Evolutionary conservation across 192 early-diverging fungal species (phyloP).

Genomic region (Anaeromyces robustus): DNA sequence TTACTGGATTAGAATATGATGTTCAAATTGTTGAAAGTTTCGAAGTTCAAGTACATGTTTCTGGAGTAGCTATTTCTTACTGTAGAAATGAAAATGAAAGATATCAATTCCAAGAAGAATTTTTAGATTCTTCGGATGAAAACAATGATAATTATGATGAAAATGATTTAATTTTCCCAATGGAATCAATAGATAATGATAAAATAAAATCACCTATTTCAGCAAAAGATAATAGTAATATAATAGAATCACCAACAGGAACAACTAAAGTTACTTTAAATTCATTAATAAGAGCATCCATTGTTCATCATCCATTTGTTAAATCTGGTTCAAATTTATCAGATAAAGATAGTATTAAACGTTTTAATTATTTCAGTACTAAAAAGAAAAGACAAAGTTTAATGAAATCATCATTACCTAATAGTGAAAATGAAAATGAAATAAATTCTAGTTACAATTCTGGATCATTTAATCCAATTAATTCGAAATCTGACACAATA

Average conservation of each 20-base stretch:
- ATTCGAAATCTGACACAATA: neutral
- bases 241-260: no score
- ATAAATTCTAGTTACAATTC: neutral
- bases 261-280: neutral
- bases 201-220: neutral
- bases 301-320: neutral
- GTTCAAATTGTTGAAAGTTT: slow-evolving; percentile 38
- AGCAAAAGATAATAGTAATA: no score
- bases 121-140: slow-evolving; percentile 14
- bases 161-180: slow-evolving; percentile 15
- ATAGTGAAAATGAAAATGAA: neutral
- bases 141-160: slow-evolving; percentile 3
- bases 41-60: slow-evolving; percentile 45
- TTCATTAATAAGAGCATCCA: neutral
- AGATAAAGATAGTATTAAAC: neutral
- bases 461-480: no score
- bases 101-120: neutral
- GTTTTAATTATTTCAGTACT: neutral
- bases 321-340: neutral
- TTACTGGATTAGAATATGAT: slow-evolving; percentile 47
- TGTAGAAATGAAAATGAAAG: neutral
- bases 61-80: slow-evolving; percentile 41
- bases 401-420: neutral
- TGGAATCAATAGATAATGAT: slow-evolving; percentile 1
- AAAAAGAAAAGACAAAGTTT: neutral